Conservation (phyloP, 345 rosid species). For the Dovyalis caffra region DNA sequence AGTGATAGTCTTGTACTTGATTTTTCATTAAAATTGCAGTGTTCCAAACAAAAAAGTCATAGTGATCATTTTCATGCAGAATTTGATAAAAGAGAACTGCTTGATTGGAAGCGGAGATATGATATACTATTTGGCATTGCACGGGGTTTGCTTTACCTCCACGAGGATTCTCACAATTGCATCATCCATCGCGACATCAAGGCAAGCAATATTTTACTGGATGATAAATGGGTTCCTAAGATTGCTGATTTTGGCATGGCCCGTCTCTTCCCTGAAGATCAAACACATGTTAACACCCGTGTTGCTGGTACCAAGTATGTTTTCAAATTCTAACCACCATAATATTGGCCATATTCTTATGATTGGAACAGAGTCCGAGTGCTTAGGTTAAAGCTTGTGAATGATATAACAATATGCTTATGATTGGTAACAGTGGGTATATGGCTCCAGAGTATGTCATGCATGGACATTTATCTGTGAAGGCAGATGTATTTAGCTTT, state of each 20-base stretch:
- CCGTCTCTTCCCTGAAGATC: conserved; percentile 92
- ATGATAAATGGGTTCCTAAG: conserved; percentile 94
- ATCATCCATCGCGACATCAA: conserved; percentile 96
- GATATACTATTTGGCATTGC: conserved; percentile 79
- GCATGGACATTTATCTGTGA: conserved; percentile 74
- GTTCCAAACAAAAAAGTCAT: neutral
- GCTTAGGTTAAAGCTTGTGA: neutral
- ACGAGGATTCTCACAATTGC: conserved; percentile 74
- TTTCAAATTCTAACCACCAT: conserved; percentile 4
- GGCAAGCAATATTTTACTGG: conserved; percentile 89
- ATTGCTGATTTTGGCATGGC: conserved; percentile 99
- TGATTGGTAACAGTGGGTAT: conserved; percentile 64
- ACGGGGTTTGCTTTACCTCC: conserved; percentile 90
- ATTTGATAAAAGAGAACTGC: conserved; percentile 42
- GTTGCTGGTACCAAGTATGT: conserved; percentile 93
- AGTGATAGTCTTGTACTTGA: neutral
- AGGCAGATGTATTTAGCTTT: conserved; percentile 94
- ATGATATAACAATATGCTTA: conserved; percentile 2
- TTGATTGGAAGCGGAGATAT: conserved; percentile 79
- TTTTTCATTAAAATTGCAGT: neutral
- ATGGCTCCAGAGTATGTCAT: conserved; percentile 98
- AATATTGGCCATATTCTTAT: neutral
- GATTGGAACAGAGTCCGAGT: neutral
- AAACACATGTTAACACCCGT: conserved; percentile 86
- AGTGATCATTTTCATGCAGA: conserved; percentile 40